A percentile compares a stretch with the other conserved stretches of the same genome.
phyloP scores from a whole-genome alignment of 1,284 basidiomycete species.

The Boletus austroedulis region DNA sequence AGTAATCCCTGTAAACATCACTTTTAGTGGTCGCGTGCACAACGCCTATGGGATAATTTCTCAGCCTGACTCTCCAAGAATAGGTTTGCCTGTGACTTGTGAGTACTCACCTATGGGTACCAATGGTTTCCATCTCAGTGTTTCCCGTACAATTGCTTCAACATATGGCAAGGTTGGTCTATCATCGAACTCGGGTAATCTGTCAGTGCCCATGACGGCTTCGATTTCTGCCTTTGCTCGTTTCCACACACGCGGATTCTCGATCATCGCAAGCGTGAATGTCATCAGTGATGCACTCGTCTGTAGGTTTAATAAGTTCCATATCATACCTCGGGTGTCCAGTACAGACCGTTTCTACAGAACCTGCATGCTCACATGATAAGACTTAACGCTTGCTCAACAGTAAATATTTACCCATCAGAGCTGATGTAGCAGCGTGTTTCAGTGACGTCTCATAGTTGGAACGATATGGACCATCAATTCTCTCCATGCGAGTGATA shows the following conservation, averaged over 20 bases:
- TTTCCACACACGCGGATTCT: slow-evolving; percentile 33
- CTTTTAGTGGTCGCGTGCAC: slow-evolving; percentile 16
- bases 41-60: no score
- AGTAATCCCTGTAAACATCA: slow-evolving; percentile 28
- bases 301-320: slow-evolving; percentile 8
- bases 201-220: slow-evolving; percentile 34
- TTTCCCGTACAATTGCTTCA: slow-evolving; percentile 41
- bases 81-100: no score
- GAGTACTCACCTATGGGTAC: no score
- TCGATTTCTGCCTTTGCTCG: slow-evolving; percentile 43
- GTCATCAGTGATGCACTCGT: slow-evolving; percentile 12
- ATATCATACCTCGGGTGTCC: neutral
- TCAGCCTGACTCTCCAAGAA: no score
- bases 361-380: slow-evolving; percentile 2
- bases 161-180: slow-evolving; percentile 39
- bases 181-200: slow-evolving; percentile 43
- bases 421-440: slow-evolving; percentile 14
- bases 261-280: slow-evolving; percentile 39
- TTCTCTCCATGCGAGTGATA: slow-evolving; percentile 18
- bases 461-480: slow-evolving; percentile 7
- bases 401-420: slow-evolving; percentile 16
- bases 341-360: slow-evolving; percentile 27
- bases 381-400: no score
- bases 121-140: slow-evolving; percentile 31
- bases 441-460: slow-evolving; percentile 25